These are phyloP conservation scores for Xylaria sp. DNA, from an alignment of 2,329 filamentous ascomycete genomes.

Conservation along the genomic window DNA sequence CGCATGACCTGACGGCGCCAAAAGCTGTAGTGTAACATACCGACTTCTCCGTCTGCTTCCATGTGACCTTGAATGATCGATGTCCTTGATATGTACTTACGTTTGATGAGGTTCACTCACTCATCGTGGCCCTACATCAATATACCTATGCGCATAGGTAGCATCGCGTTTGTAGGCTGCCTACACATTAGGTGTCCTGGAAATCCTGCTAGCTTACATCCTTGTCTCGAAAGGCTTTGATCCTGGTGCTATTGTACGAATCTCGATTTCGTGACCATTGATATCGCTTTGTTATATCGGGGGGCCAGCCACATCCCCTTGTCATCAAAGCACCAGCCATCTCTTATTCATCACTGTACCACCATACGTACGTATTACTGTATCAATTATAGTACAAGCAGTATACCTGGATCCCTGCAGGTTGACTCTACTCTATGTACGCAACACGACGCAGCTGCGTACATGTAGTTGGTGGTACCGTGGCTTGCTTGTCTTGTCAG, in stretches of 20 bases:
- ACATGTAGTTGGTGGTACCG: too few species aligned
- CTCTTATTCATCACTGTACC: background rate
- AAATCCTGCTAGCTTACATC: background rate
- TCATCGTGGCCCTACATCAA: background rate
- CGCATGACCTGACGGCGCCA: slow-evolving; percentile 16
- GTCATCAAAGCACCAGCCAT: background rate
- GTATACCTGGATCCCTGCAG: too few species aligned
- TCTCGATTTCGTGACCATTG: background rate
- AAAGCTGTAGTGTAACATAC: slow-evolving; percentile 1
- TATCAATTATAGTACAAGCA: too few species aligned
- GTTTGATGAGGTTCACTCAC: background rate
- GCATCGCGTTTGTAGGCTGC: too few species aligned
- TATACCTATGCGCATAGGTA: too few species aligned
- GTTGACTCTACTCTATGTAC: too few species aligned
- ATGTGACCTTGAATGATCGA: slow-evolving; percentile 14
- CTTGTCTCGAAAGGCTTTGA: background rate
- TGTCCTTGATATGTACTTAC: too few species aligned
- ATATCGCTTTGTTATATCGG: background rate
- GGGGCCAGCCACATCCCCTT: background rate
- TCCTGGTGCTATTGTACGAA: background rate
- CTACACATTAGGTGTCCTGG: too few species aligned
- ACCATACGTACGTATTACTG: background rate
- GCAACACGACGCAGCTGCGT: too few species aligned
- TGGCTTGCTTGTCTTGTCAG: too few species aligned
- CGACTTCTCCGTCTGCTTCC: background rate